These are phyloP conservation scores for Trichoderma harzianum DNA, from an alignment of 2,329 filamentous ascomycete genomes.

Conservation along the genomic window DNA sequence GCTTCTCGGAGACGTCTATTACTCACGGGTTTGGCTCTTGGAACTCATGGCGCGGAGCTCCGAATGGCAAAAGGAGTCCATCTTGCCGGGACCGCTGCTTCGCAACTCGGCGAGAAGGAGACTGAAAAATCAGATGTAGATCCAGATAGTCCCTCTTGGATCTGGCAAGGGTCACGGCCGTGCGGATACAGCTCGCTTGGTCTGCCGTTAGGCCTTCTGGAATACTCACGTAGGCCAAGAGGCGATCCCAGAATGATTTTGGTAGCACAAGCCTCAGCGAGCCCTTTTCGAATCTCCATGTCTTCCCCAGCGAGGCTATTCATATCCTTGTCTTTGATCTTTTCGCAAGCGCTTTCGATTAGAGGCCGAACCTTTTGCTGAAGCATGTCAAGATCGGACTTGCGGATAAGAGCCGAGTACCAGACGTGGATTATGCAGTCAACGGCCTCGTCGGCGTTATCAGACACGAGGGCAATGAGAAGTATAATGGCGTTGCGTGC, in stretches of 20 bases:
- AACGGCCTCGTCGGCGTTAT: slow-evolving; percentile 13
- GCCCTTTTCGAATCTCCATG: not conserved
- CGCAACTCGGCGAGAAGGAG: not conserved
- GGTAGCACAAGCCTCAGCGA: not conserved
- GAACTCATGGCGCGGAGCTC: not conserved
- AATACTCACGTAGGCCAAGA: not conserved
- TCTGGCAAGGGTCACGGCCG: not conserved
- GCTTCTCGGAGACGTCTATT: not conserved
- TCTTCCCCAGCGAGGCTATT: not conserved
- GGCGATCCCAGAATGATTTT: not conserved
- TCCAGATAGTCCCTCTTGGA: not conserved
- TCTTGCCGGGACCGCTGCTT: not conserved
- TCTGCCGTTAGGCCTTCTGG: not conserved
- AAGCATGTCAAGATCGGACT: slow-evolving; percentile 16
- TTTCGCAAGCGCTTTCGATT: not conserved
- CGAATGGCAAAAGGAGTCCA: slow-evolving; percentile 1
- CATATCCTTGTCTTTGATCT: not conserved
- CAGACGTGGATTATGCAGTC: slow-evolving; percentile 24
- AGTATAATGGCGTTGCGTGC: slow-evolving; percentile 5
- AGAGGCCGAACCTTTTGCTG: not conserved
- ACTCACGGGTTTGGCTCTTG: slow-evolving; percentile 4
- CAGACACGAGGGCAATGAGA: slow-evolving; percentile 8
- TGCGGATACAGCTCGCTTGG: not conserved
- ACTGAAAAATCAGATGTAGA: not conserved
- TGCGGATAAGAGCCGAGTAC: slow-evolving; percentile 22